These are phyloP conservation scores for Monosporozyma unispora DNA, from an alignment of 805 yeast genomes.

Conservation along the genomic window DNA sequence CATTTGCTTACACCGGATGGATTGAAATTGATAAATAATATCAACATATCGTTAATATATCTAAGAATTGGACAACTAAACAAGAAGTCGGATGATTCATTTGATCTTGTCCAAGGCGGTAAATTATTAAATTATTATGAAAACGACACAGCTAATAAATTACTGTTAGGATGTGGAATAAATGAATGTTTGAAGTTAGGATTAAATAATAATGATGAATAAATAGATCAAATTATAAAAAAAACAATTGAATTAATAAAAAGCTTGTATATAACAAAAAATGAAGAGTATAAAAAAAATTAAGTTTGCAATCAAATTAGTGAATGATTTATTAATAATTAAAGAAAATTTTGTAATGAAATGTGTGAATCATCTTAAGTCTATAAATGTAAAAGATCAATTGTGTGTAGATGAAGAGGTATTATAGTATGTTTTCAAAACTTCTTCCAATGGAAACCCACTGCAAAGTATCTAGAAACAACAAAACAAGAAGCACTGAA, in stretches of 20 bases:
- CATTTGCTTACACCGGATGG: slow-evolving; percentile 26
- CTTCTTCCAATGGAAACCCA: slow-evolving; percentile 34
- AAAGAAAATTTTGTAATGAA: neutral
- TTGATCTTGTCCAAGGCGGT: slow-evolving; percentile 23
- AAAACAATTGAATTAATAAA: too few species aligned
- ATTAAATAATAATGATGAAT: slow-evolving; percentile 5
- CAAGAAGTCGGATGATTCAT: slow-evolving; percentile 7
- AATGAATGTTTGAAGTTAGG: slow-evolving; percentile 22
- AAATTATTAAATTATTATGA: slow-evolving; percentile 25
- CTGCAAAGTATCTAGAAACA: slow-evolving; percentile 36
- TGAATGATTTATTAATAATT: neutral
- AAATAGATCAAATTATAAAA: neutral
- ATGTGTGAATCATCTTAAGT: neutral
- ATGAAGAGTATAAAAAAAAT: neutral
- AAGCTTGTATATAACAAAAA: neutral
- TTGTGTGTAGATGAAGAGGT: neutral
- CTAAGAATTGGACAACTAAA: slow-evolving; percentile 21
- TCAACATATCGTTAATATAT: slow-evolving; percentile 26
- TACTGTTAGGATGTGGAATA: slow-evolving; percentile 22
- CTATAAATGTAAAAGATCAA: neutral
- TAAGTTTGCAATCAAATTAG: neutral
- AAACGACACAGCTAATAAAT: slow-evolving; percentile 21
- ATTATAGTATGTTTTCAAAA: slow-evolving; percentile 9
- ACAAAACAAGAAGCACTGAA: slow-evolving; percentile 35
- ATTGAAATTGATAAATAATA: slow-evolving; percentile 20